phyloP scores from a whole-genome alignment of 148 eudicot genomes.

The Vaccinium vitisidaea region DNA sequence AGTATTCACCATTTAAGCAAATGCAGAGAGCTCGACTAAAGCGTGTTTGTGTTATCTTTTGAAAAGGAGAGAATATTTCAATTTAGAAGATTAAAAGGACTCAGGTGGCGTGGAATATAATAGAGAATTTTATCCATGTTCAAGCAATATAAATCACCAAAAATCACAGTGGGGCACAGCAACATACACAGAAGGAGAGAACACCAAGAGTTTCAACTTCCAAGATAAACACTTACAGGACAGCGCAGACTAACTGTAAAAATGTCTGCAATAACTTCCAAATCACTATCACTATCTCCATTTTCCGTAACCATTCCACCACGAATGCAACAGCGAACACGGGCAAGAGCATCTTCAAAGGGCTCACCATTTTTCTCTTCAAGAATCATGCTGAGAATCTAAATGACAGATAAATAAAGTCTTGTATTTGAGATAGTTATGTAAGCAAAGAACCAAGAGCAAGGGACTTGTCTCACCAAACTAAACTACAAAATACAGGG shows the following conservation, averaged over 20 bases:
- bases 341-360: slow-evolving; percentile 81
- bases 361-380: slow-evolving; percentile 63
- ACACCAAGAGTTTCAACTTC: not conserved
- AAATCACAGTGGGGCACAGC: not conserved
- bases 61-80: not conserved
- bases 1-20: not conserved
- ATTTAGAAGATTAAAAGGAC: not conserved
- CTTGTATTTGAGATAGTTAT: not conserved
- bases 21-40: not conserved
- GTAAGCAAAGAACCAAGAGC: slow-evolving; percentile 11
- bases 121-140: not conserved
- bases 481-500: not conserved
- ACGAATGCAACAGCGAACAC: slow-evolving; percentile 89
- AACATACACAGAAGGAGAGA: not conserved
- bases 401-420: slow-evolving; percentile 8
- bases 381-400: slow-evolving; percentile 79
- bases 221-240: slow-evolving; percentile 60
- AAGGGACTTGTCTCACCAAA: not conserved
- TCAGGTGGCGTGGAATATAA: not conserved
- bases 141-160: not conserved
- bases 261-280: slow-evolving; percentile 87
- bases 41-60: not conserved
- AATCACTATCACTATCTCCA: slow-evolving; percentile 86
- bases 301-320: slow-evolving; percentile 69
- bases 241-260: slow-evolving; percentile 85